Evolutionary conservation across 163 green algal species (phyloP), one percentile per base, ranked within the genome.

Genomic region (Trebouxiophyceae sp.): DNA sequence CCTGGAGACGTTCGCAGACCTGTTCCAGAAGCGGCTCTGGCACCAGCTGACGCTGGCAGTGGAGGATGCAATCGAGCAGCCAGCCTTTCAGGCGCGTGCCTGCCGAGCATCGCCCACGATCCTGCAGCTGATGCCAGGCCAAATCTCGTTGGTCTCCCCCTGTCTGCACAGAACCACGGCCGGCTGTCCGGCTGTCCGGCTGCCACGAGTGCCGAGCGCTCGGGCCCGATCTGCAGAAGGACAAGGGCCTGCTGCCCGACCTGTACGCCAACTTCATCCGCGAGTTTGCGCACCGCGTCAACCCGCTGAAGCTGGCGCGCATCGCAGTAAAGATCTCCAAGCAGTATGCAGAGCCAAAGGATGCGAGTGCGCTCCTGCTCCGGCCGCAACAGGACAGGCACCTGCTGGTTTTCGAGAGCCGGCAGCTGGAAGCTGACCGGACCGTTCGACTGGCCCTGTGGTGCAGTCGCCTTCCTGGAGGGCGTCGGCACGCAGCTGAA

Each of bases 21-120:
- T 97, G 8, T 96, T 97, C 66, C 67, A 94, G 59, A 68, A 81
- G 5, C 97, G 96, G 83, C 78, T 99, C 44, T 99, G 93, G 93
- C 93, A 99, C 72, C 87, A 97, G 80, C 79, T 99, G 3, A 97
- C 91, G 0, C 60, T 93, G 1, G 87, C 88, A 60, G 68, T 98
- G 20, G 88, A 98, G 63, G 72, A 85, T 23, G 73, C 76, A 54
- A 77, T 96, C 5, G 64, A 84, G 7, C 68, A 81, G 23, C 68
- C 78, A 20, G 72, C 64, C 0, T 92, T 94, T 59, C 84, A 50
- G 8, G n/a, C n/a, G n/a, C n/a, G n/a, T n/a, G n/a, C n/a, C n/a
- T n/a, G n/a, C n/a, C n/a, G n/a, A n/a, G n/a, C n/a, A n/a, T n/a
- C n/a, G n/a, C n/a, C n/a, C n/a, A n/a, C 39, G 8, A 8, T 50